These are phyloP conservation scores for Candida morakotiae DNA, from an alignment of 805 yeast species.

Conservation along the genomic window DNA sequence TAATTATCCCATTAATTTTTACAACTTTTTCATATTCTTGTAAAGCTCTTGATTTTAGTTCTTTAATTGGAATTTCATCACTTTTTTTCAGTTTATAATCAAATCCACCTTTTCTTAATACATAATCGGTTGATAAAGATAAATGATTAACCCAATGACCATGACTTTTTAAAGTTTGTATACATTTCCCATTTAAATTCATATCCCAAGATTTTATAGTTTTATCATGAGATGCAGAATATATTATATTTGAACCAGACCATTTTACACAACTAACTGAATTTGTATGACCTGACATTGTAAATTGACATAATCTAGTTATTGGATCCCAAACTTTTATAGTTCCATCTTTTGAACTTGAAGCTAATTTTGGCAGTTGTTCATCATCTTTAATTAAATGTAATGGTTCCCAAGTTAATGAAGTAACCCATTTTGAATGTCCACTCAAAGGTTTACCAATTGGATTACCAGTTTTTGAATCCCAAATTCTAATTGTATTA, in stretches of 20 bases:
- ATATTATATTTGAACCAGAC: slow-evolving; percentile 85
- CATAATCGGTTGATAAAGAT: slow-evolving; percentile 87
- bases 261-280: slow-evolving; percentile 95
- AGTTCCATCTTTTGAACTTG: slow-evolving; percentile 90
- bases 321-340: slow-evolving; percentile 85
- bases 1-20: slow-evolving; percentile 46
- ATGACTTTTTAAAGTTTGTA: slow-evolving; percentile 78
- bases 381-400: slow-evolving; percentile 70
- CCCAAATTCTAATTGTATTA: slow-evolving; percentile 84
- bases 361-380: slow-evolving; percentile 60
- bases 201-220: slow-evolving; percentile 92
- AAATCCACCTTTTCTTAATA: slow-evolving; percentile 80
- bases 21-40: slow-evolving; percentile 62
- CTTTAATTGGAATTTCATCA: slow-evolving; percentile 18
- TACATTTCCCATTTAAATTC: slow-evolving; percentile 63
- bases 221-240: slow-evolving; percentile 91
- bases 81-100: slow-evolving; percentile 60
- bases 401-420: slow-evolving; percentile 90
- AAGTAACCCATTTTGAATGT: slow-evolving; percentile 85
- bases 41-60: slow-evolving; percentile 47
- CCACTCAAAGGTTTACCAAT: slow-evolving; percentile 74
- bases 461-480: slow-evolving; percentile 65
- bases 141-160: slow-evolving; percentile 98
- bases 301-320: slow-evolving; percentile 58
- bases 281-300: slow-evolving; percentile 83